These are phyloP conservation scores for Ganoderma resinaceum DNA, from an alignment of 1,284 basidiomycete species.

Conservation along the genomic window DNA sequence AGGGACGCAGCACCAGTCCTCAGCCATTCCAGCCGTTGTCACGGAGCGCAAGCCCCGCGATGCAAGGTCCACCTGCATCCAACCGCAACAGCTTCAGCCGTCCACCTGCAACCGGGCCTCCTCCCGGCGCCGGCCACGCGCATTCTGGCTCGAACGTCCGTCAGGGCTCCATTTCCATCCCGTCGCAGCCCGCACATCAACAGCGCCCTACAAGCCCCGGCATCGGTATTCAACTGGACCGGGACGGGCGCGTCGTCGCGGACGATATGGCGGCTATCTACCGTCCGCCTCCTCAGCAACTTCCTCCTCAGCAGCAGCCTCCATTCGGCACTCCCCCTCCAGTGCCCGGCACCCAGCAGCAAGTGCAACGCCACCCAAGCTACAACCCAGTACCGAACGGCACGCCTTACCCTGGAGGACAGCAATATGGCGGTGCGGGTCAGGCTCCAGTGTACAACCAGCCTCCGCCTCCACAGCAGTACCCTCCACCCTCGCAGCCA, in stretches of 20 bases:
- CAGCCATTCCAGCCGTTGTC: constrained; percentile 53
- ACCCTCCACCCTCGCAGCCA: constrained; percentile 20
- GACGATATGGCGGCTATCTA: constrained; percentile 81
- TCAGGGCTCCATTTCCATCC: constrained; percentile 36
- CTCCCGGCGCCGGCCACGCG: constrained; percentile 23
- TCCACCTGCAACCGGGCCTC: constrained; percentile 27
- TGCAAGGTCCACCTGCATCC: constrained; percentile 18
- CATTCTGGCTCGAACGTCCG: constrained; percentile 28
- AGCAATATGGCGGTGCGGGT: constrained; percentile 14
- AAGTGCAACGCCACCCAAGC: constrained; percentile 39
- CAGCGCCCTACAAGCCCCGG: constrained; percentile 47
- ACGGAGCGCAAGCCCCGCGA: constrained; percentile 55
- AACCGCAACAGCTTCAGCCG: constrained; percentile 35
- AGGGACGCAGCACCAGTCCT: constrained; percentile 71
- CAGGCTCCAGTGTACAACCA: constrained; percentile 30
- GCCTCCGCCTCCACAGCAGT: constrained; percentile 18
- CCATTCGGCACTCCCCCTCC: constrained; percentile 32
- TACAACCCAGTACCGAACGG: constrained; percentile 32
- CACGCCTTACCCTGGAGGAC: constrained; percentile 26
- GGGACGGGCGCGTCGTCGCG: constrained; percentile 77
- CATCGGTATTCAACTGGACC: constrained; percentile 82
- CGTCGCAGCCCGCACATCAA: constrained; percentile 33
- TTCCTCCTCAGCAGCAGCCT: constrained; percentile 34
- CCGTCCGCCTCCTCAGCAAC: constrained; percentile 39
- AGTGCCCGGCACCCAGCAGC: constrained; percentile 38